Base-by-base conservation (phyloP, 805 yeast species). In the Candida succiphila region DNA sequence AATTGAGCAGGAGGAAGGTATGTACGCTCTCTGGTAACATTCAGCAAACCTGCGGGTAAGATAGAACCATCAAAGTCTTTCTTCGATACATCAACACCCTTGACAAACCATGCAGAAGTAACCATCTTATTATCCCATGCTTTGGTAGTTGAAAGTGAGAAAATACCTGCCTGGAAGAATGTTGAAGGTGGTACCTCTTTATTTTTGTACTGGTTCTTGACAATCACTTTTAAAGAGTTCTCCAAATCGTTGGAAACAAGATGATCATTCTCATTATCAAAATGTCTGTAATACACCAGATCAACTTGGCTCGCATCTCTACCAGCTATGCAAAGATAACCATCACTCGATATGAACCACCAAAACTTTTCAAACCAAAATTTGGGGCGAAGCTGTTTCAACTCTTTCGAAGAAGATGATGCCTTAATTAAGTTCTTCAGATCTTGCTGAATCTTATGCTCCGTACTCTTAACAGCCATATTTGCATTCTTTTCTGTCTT, bases 311-410 rank as follows among this genome's bases (percentile, higher is more conserved):
- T 53, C 17, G 67, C 71, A 51, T 92, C 96, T 41, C 86, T 75
- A 2, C 96, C 97, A 30, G 88, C 86, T 35, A 92, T 56, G 37
- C 94, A 82, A 32, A 92, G 59, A 49, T 82, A 87, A 0, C 92
- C 88, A 50, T 89, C 97, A 43, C 79, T 76, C 0, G 96, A 73
- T n/a, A 88, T 64, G 49, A 92, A 92, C 98, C 98, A 92, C 48
- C 68, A 75, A 54, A 79, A 89, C 55, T 89, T 92, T 52, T 92
- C 98, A 60, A 92, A 92, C 84, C 96, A 88, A 51, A 65, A 78
- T 30, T 85, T 86, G 4, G 72, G 65, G 30, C 96, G 69, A 22
- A 82, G 60, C 25, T 71, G 75, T 40, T 72, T 77, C 36, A 80
- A 58, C 19, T 49, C 58, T 17, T 46, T 41, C 4, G 64, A 65